These are phyloP conservation scores for Neurospora sp. DNA, from an alignment of 495 filamentous ascomycete genomes.

Conservation along the genomic window DNA sequence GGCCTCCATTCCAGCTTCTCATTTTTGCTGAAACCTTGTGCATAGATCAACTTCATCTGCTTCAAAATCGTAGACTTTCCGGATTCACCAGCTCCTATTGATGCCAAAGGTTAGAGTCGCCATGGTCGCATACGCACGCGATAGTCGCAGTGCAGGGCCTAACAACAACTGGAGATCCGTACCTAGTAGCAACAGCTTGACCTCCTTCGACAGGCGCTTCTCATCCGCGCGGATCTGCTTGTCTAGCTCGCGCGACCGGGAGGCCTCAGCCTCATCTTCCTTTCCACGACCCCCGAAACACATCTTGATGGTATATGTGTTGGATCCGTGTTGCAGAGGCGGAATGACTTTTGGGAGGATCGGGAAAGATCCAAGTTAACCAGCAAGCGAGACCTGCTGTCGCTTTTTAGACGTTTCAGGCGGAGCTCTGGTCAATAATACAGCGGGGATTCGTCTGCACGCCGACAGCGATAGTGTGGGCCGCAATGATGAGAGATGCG, in stretches of 20 bases:
- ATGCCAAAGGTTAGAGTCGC: not conserved
- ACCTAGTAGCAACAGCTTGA: constrained; percentile 80
- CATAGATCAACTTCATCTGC: constrained; percentile 98
- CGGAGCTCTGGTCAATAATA: not conserved
- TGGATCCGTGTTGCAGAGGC: not conserved
- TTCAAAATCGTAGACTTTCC: constrained; percentile 98
- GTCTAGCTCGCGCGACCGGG: constrained; percentile 59
- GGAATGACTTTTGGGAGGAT: not conserved
- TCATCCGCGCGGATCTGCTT: constrained; percentile 68
- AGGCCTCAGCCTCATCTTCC: constrained; percentile 34
- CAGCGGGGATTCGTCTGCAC: not conserved
- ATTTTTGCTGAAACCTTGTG: constrained; percentile 79
- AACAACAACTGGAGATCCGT: constrained; percentile 18
- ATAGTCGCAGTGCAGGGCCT: not conserved
- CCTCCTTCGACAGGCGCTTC: constrained; percentile 66
- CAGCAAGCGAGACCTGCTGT: not conserved
- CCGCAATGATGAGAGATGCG: not conserved
- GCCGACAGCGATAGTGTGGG: not conserved
- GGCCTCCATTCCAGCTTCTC: constrained; percentile 89
- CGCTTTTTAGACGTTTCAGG: not conserved
- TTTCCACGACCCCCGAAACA: constrained; percentile 51
- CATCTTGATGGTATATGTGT: constrained; percentile 34
- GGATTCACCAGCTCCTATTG: constrained; percentile 85
- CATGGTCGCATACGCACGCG: not conserved
- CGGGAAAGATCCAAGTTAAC: not conserved